Evolutionary conservation across 768 basidiomycete species (phyloP), one percentile per base, ranked within the genome.

Genomic region (Russula griseocarnosa): DNA sequence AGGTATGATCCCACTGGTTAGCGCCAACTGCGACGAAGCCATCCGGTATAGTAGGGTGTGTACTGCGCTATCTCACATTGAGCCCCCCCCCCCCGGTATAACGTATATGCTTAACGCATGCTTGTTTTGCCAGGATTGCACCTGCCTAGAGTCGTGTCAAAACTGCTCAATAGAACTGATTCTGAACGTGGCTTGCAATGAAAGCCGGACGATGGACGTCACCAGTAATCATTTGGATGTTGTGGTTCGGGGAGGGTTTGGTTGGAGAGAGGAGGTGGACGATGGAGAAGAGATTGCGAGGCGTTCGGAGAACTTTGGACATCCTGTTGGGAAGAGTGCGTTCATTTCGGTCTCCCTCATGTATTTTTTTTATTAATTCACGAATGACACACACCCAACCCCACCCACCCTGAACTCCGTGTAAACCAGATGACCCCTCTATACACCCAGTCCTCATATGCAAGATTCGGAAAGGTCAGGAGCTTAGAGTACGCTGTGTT

Each of bases 401-500:
- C 38, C 46, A 40, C 28, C 55, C 66, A 40, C 28, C 55, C 66
- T 65, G 63, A 66, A 42, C 60, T n/a, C 3, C n/a, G 26, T 34
- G 20, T 9, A 16, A 24, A 32, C 24, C 67, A 91, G 90, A 82
- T 65, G 86, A 91, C 30, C 79, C 82, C 40, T 79, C 77, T 36
- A 73, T 77, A 6, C 74, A 83, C 20, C 93, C 93, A 0, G 86
- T 97, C 51, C 76, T 98, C 50, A 86, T 98, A 22, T 90, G 90
- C 67, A 96, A 95, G 75, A 87, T 98, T 44, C 87, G 93, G 51
- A 94, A 92, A 76, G 94, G 94, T 0, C 97, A 99, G 75, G 92
- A 94, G 73, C 77, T 99, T 30, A 88, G 83, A 70, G 70, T 95
- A 61, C 81, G 82, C 47, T 98, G 96, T 73, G 84, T 88, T 52